A percentile compares a stretch with the other conserved stretches of the same genome.
These are phyloP conservation scores for Miscanthus lutarioriparius DNA, from an alignment of 176 grass and related monocot species.

Conservation along the genomic window DNA sequence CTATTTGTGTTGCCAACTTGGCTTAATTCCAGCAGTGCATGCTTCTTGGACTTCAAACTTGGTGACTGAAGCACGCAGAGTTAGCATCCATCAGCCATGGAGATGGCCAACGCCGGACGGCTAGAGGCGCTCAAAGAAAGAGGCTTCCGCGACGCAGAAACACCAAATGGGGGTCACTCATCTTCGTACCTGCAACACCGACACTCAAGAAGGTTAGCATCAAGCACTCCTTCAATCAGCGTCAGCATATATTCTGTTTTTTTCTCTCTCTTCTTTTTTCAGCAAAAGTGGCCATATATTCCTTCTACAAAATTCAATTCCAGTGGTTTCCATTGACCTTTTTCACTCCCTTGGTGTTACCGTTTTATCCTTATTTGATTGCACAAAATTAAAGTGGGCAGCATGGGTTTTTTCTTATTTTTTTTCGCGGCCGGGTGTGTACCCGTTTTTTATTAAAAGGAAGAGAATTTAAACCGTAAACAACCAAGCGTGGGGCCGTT, in stretches of 20 bases:
- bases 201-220: slow-evolving; percentile 49
- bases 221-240: neutral
- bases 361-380: neutral
- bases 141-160: neutral
- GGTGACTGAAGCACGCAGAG: slow-evolving; percentile 15
- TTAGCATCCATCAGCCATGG: slow-evolving; percentile 15
- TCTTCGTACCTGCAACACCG: slow-evolving; percentile 28
- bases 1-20: neutral
- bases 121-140: neutral
- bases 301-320: neutral
- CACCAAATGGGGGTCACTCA: neutral
- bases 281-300: neutral
- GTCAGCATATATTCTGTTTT: neutral
- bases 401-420: neutral
- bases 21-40: neutral
- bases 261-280: no score
- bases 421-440: no score
- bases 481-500: no score
- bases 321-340: neutral
- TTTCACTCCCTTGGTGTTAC: neutral
- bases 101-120: neutral
- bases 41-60: neutral
- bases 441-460: no score
- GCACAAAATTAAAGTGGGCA: neutral
- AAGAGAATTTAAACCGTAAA: no score